Evolutionary conservation across 73 alveolate genomes (phyloP).

Genomic region (Uronychia setigera): DNA sequence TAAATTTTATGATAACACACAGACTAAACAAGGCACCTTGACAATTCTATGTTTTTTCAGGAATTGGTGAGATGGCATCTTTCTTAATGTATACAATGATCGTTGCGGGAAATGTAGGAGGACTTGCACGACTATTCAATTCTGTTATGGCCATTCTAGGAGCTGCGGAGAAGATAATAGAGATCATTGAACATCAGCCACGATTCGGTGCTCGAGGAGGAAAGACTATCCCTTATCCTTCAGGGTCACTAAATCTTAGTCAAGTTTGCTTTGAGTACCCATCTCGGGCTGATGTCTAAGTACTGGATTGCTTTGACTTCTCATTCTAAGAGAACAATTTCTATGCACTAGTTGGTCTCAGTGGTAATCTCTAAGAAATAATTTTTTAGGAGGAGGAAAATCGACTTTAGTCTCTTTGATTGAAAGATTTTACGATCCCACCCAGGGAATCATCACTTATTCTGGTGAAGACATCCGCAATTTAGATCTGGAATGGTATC

Average conservation of each 20-base stretch:
- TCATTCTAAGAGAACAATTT: slow-evolving; percentile 24
- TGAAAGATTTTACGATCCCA: slow-evolving; percentile 75
- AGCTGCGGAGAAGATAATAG: slow-evolving; percentile 47
- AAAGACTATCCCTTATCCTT: background rate
- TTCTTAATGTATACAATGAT: slow-evolving; percentile 52
- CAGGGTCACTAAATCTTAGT: slow-evolving; percentile 16
- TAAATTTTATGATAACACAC: too few species aligned
- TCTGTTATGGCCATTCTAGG: slow-evolving; percentile 49
- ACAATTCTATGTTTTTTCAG: too few species aligned
- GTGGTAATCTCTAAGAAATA: background rate
- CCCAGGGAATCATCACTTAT: slow-evolving; percentile 48
- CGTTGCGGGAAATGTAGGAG: slow-evolving; percentile 24
- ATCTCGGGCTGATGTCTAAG: slow-evolving; percentile 34
- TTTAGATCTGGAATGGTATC: slow-evolving; percentile 63
- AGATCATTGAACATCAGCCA: slow-evolving; percentile 36
- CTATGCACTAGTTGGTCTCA: slow-evolving; percentile 50
- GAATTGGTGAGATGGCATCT: slow-evolving; percentile 58
- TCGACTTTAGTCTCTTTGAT: slow-evolving; percentile 61
- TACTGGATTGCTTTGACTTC: slow-evolving; percentile 27
- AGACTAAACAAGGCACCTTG: slow-evolving; percentile 21
- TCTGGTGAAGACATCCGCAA: slow-evolving; percentile 59
- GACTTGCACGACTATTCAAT: slow-evolving; percentile 40
- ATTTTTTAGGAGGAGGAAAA: slow-evolving; percentile 71
- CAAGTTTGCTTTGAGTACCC: slow-evolving; percentile 47
- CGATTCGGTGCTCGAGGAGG: slow-evolving; percentile 40